These are phyloP conservation scores for Spinacia oleracea DNA, from an alignment of 179 eudicot species.

Conservation along the genomic window DNA sequence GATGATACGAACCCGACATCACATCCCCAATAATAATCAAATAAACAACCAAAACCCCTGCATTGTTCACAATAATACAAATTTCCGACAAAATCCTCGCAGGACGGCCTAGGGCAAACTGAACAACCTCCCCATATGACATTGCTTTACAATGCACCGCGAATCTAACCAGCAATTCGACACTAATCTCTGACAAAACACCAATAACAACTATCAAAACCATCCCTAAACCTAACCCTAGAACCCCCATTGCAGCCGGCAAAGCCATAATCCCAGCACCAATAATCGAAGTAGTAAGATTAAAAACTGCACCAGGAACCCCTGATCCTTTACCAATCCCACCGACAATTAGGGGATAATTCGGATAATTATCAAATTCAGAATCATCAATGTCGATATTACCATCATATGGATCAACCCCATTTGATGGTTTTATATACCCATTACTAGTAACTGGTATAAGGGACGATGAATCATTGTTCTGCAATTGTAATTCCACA, in stretches of 20 bases:
- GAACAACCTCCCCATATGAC: conserved; percentile 83
- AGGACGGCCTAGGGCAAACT: conserved; percentile 66
- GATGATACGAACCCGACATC: conserved; percentile 79
- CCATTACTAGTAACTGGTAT: conserved; percentile 34
- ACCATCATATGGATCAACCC: conserved; percentile 29
- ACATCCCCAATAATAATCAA: conserved; percentile 93
- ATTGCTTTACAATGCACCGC: conserved; percentile 66
- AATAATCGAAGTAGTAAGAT: conserved; percentile 77
- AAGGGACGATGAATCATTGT: conserved; percentile 23
- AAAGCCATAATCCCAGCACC: conserved; percentile 98
- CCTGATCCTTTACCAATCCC: conserved; percentile 56
- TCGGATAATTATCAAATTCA: conserved; percentile 60
- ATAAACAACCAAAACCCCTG: conserved; percentile 80
- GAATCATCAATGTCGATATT: conserved; percentile 19
- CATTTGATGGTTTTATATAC: conserved; percentile 29
- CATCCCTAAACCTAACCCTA: conserved; percentile 66
- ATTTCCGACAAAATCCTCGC: conserved; percentile 74
- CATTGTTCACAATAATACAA: conserved; percentile 81
- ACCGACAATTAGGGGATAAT: conserved; percentile 60
- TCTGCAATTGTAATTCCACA: conserved; percentile 40
- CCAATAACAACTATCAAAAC: conserved; percentile 71
- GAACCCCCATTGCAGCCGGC: conserved; percentile 88
- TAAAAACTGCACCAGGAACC: conserved; percentile 78
- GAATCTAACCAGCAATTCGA: conserved; percentile 66
- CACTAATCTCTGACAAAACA: conserved; percentile 70